phyloP scores from a whole-genome alignment of 768 basidiomycete genomes.

The Mycena leptocephala region DNA sequence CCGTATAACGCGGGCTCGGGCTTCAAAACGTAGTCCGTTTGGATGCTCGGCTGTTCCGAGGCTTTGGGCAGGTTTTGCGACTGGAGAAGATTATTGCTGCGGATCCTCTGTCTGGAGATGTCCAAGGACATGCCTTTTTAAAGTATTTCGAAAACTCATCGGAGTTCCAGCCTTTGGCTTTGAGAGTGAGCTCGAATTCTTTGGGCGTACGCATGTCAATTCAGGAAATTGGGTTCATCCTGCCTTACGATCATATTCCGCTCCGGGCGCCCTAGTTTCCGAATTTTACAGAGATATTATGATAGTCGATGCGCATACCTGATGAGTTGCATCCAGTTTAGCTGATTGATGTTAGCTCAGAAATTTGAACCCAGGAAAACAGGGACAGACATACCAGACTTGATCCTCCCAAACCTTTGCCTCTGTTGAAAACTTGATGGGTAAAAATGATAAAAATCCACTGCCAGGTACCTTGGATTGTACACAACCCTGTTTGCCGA shows the following conservation, averaged over 20 bases:
- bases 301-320: not conserved
- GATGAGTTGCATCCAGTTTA: constrained; percentile 12
- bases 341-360: not conserved
- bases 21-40: not conserved
- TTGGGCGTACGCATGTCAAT: not conserved
- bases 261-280: too few relatives aligned
- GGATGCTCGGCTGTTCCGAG: too few relatives aligned
- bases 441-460: too few relatives aligned
- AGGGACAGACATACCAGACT: not conserved
- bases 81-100: not conserved
- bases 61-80: not conserved
- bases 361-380: not conserved
- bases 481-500: not conserved
- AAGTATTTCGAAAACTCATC: constrained; percentile 9
- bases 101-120: too few relatives aligned
- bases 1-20: constrained; percentile 7
- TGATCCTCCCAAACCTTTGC: constrained; percentile 12
- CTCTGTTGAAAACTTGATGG: not conserved
- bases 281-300: too few relatives aligned
- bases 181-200: not conserved
- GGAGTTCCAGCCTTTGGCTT: constrained; percentile 3
- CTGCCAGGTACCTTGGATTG: not conserved
- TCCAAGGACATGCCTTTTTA: too few relatives aligned
- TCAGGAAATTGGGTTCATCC: too few relatives aligned
- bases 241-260: constrained; percentile 20